Evolutionary conservation across 2,329 filamentous ascomycete species (phyloP).

Genomic region (Pseudocercospora musae): DNA sequence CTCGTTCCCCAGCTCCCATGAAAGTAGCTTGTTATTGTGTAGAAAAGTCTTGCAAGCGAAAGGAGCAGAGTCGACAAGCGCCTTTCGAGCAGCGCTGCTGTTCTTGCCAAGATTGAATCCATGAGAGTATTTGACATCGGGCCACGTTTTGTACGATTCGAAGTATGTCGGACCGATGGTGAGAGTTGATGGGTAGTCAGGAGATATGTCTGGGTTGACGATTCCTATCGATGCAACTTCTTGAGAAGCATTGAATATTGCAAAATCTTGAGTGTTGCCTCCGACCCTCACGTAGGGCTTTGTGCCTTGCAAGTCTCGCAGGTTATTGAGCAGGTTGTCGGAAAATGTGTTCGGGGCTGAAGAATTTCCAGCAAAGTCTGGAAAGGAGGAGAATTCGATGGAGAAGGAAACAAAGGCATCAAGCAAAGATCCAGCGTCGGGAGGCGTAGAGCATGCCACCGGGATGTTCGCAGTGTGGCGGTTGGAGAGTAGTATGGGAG

Average conservation of each 20-base stretch:
- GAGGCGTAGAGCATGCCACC: constrained; percentile 48
- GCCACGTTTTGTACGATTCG: constrained; percentile 59
- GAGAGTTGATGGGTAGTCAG: constrained; percentile 60
- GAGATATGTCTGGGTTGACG: constrained; percentile 48
- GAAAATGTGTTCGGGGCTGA: constrained; percentile 59
- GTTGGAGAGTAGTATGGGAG: background rate
- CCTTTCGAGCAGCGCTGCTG: constrained; percentile 50
- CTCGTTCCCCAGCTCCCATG: constrained; percentile 65
- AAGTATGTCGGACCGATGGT: constrained; percentile 61
- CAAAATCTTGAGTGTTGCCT: constrained; percentile 66
- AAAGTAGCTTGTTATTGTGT: constrained; percentile 47
- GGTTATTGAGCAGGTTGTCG: constrained; percentile 57
- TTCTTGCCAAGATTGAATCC: constrained; percentile 61
- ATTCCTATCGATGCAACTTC: constrained; percentile 52
- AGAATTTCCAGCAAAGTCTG: constrained; percentile 54
- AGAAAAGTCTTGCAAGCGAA: constrained; percentile 57
- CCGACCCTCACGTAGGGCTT: constrained; percentile 62
- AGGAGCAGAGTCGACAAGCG: constrained; percentile 54
- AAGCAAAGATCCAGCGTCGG: constrained; percentile 32
- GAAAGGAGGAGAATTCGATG: constrained; percentile 53
- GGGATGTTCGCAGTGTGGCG: background rate
- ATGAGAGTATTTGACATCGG: constrained; percentile 56
- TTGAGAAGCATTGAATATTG: constrained; percentile 56
- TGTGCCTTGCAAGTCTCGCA: constrained; percentile 52
- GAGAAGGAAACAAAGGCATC: constrained; percentile 52